Base-by-base conservation (phyloP, 2,329 filamentous ascomycete genomes). In the Botrytis pseudocinerea region DNA sequence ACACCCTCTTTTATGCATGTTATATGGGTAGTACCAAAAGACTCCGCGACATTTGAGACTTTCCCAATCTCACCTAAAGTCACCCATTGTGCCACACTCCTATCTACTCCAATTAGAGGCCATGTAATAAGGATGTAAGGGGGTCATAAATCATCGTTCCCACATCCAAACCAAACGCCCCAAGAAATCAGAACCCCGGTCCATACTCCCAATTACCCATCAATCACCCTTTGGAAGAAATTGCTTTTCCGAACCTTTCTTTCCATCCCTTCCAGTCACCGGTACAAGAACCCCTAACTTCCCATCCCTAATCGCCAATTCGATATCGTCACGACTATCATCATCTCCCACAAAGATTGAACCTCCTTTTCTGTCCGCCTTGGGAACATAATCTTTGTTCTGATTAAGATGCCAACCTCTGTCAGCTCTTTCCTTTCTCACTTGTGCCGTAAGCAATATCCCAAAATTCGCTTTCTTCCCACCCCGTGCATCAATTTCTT, bases 401-500 rank as follows among this genome's bases (percentile, higher is more conserved):
- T 79, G 78, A 71, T 78, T 75, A 16, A 74, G 70, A 62, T 75
- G 70, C 77, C 78, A 79, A 9, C 75, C 76, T 18, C 57, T 76
- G 42, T 75, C 76, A 2, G 9, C 42, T 65, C 75, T 76, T 38
- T 77, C 74, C 63, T 76, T 73, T 25, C 69, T 51, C 2, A 76
- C 62, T 44, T 78, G 76, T 12, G 73, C 48, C 16, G 71, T 76
- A 16, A 80, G 59, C 1, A 75, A 60, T 28, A 74, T 77, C 22
- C 87, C 87, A 64, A 87, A 85, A 75, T 85, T 86, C 8, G 79
- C 80, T 75, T 90, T 90, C 28, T 86, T 83, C 4, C 81, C 82
- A 7, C 84, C 84, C 2, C 88, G 85, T 2, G 79, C 79, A 57
- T 80, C 77, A 44, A 90, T 88, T 73, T 90, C 87, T 1, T 79